Conservation (phyloP, 768 basidiomycete genomes). For the Pilatotrama ljubarskyi region DNA sequence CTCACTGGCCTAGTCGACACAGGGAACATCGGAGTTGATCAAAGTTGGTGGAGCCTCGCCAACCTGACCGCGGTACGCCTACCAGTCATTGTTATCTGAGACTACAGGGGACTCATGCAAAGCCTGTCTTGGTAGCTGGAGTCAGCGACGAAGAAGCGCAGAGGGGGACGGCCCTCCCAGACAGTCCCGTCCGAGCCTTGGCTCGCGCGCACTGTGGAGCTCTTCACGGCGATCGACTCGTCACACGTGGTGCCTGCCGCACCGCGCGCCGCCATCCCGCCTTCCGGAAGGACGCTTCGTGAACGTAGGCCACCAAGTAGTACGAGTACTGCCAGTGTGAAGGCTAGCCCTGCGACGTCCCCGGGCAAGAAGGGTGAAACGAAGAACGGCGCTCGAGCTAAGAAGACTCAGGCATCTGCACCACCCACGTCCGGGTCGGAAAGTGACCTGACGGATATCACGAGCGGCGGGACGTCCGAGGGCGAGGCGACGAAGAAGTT, state of each 20-base stretch:
- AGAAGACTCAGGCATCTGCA: neutral
- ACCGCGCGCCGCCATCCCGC: conserved; percentile 28
- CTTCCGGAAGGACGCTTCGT: conserved; percentile 50
- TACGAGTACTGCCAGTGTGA: conserved; percentile 20
- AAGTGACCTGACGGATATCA: conserved; percentile 11
- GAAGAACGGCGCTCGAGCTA: neutral
- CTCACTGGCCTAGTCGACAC: conserved; percentile 61
- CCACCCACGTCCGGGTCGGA: conserved; percentile 3
- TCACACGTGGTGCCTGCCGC: conserved; percentile 20
- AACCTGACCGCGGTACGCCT: conserved; percentile 58
- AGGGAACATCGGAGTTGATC: conserved; percentile 22
- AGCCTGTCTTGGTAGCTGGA: no score
- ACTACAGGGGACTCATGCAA: no score
- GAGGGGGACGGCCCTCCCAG: conserved; percentile 47
- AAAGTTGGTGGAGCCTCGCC: conserved; percentile 63
- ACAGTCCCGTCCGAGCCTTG: conserved; percentile 46
- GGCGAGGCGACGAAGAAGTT: conserved; percentile 41
- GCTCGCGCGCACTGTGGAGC: conserved; percentile 55
- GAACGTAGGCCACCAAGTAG: conserved; percentile 37
- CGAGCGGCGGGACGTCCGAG: conserved; percentile 5
- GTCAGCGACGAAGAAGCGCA: conserved; percentile 60
- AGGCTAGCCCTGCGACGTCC: conserved; percentile 14
- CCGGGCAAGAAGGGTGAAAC: conserved; percentile 2
- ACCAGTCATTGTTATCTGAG: neutral
- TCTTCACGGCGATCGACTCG: conserved; percentile 45